These are phyloP conservation scores for Colletotrichum destructivum DNA, from an alignment of 2,329 filamentous ascomycete genomes.

Conservation along the genomic window DNA sequence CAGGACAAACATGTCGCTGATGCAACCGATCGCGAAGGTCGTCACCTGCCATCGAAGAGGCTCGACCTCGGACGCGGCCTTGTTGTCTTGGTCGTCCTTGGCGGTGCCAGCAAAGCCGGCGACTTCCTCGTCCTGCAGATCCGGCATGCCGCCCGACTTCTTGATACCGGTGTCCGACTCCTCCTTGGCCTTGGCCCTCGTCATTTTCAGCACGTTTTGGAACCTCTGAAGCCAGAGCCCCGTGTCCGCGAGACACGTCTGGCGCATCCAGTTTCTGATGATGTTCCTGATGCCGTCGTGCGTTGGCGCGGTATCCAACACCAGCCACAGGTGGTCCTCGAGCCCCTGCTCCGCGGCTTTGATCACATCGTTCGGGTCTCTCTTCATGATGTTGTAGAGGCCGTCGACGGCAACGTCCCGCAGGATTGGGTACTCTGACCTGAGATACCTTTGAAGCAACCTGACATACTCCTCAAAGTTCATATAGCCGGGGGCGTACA, in stretches of 20 bases:
- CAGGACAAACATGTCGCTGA: conserved; percentile 85
- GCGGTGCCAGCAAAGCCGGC: conserved; percentile 86
- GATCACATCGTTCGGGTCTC: conserved; percentile 87
- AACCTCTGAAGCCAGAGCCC: conserved; percentile 90
- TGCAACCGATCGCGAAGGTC: conserved; percentile 91
- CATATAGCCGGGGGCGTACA: conserved; percentile 92
- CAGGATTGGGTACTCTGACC: conserved; percentile 77
- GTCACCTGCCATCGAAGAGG: conserved; percentile 95
- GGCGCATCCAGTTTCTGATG: conserved; percentile 92
- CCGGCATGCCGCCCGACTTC: conserved; percentile 70
- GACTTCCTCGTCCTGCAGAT: conserved; percentile 95
- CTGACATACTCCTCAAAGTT: conserved; percentile 88
- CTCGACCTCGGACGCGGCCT: conserved; percentile 79
- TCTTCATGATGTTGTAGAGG: conserved; percentile 94
- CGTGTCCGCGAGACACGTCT: conserved; percentile 87
- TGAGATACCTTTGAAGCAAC: conserved; percentile 83
- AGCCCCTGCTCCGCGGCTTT: conserved; percentile 81
- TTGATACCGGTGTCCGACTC: conserved; percentile 61
- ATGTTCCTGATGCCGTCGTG: conserved; percentile 89
- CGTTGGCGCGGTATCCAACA: conserved; percentile 82
- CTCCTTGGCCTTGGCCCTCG: conserved; percentile 76
- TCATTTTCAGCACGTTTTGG: conserved; percentile 91
- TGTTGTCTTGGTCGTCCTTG: conserved; percentile 66
- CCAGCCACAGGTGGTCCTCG: conserved; percentile 93
- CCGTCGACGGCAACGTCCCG: conserved; percentile 88